Percentiles rank a stretch among this genome's conserved stretches.
Evolutionary conservation across 345 rosid genomes (phyloP).

Genomic region (Adansonia digitata): DNA sequence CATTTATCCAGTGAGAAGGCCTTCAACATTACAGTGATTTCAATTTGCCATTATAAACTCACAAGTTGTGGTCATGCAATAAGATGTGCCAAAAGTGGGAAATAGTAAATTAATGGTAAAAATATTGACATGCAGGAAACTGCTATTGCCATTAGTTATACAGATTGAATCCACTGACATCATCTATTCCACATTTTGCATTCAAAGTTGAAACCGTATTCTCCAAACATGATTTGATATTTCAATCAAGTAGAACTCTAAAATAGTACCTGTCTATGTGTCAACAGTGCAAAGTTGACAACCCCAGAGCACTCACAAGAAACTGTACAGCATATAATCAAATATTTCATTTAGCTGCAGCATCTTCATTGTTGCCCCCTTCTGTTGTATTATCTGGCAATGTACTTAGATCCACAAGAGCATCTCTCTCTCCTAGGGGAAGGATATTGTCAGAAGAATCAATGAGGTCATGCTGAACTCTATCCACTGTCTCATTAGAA

Average conservation of each 20-base stretch:
- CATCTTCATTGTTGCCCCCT: constrained; percentile 31
- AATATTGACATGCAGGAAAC: neutral
- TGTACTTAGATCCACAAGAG: constrained; percentile 41
- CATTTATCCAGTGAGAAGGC: neutral
- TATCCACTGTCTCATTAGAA: constrained; percentile 21
- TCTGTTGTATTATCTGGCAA: constrained; percentile 41
- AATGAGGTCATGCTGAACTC: constrained; percentile 24
- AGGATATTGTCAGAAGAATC: constrained; percentile 34
- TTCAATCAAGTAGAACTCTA: constrained; percentile 5
- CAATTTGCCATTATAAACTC: too few relatives aligned
- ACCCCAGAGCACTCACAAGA: constrained; percentile 12
- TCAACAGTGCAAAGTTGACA: constrained; percentile 15
- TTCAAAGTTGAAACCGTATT: constrained; percentile 17
- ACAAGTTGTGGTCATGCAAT: too few relatives aligned
- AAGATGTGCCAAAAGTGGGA: neutral
- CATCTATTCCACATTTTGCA: constrained; percentile 17
- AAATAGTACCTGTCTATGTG: constrained; percentile 2
- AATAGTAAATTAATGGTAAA: neutral
- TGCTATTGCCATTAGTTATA: constrained; percentile 12
- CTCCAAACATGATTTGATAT: constrained; percentile 7
- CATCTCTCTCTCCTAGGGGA: constrained; percentile 42
- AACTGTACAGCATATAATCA: neutral
- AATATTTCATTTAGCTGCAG: constrained; percentile 38
- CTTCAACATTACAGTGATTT: neutral
- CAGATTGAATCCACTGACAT: constrained; percentile 9